Evolutionary conservation across 345 rosid species (phyloP).

Genomic region (Trapa bicornis): DNA sequence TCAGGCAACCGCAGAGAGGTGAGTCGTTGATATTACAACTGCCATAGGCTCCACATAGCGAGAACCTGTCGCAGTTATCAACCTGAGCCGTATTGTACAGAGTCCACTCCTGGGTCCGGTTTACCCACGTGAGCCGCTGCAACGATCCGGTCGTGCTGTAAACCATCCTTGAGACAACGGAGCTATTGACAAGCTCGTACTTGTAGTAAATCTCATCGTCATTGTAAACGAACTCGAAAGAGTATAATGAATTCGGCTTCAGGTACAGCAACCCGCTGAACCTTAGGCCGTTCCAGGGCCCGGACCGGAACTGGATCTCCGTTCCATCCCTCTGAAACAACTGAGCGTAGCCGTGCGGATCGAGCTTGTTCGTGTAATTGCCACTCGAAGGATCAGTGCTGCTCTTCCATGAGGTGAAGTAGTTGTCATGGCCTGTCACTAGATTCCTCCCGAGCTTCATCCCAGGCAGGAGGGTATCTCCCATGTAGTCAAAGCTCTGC

Average conservation of each 20-base stretch:
- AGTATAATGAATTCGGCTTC: constrained; percentile 9
- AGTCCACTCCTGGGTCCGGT: constrained; percentile 19
- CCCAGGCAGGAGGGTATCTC: constrained; percentile 30
- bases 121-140: constrained; percentile 30
- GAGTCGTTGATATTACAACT: constrained; percentile 22
- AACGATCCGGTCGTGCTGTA: constrained; percentile 18
- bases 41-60: constrained; percentile 32
- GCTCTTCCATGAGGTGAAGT: constrained; percentile 31
- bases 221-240: constrained; percentile 14
- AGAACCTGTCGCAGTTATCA: constrained; percentile 32
- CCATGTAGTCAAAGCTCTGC: constrained; percentile 52
- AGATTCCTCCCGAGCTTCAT: constrained; percentile 41
- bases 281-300: constrained; percentile 37
- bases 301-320: constrained; percentile 14
- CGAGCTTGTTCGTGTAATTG: constrained; percentile 11
- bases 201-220: constrained; percentile 22
- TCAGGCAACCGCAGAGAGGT: constrained; percentile 28
- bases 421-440: constrained; percentile 17
- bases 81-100: constrained; percentile 19
- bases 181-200: constrained; percentile 15
- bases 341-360: constrained; percentile 31
- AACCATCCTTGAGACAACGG: constrained; percentile 18
- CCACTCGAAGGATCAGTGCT: constrained; percentile 31
- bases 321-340: constrained; percentile 12
- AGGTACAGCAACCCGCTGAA: constrained; percentile 28